Conservation (phyloP, 2,329 filamentous ascomycete species). For the Phialophora chinensis region DNA sequence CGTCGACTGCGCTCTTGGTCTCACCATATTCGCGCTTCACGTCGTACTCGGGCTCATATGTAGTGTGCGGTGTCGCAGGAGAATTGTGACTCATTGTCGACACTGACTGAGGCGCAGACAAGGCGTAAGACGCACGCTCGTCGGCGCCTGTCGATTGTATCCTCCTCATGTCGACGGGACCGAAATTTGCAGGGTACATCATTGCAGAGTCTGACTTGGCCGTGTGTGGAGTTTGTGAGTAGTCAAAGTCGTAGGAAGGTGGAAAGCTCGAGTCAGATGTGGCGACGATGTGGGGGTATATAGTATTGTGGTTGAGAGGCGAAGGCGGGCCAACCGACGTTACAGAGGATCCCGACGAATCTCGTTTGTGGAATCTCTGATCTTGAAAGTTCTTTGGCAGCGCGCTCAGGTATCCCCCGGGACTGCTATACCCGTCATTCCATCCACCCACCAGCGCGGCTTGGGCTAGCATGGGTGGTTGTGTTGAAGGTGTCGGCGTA, state of each 20-base stretch:
- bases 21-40: constrained; percentile 63
- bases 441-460: constrained; percentile 36
- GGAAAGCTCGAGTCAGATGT: constrained; percentile 53
- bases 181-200: constrained; percentile 58
- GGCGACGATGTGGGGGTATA: constrained; percentile 51
- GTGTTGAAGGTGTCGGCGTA: constrained; percentile 27
- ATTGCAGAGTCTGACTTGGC: constrained; percentile 58
- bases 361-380: constrained; percentile 46
- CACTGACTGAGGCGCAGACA: constrained; percentile 63
- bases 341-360: constrained; percentile 52
- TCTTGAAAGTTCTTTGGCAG: constrained; percentile 39
- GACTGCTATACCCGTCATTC: constrained; percentile 34
- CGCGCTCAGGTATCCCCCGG: constrained; percentile 35
- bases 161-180: constrained; percentile 64
- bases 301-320: constrained; percentile 46
- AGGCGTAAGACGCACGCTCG: constrained; percentile 59
- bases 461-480: constrained; percentile 37
- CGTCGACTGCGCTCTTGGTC: constrained; percentile 48
- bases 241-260: constrained; percentile 47
- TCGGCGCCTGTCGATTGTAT: constrained; percentile 58
- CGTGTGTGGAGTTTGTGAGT: constrained; percentile 44
- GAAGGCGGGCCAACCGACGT: constrained; percentile 53
- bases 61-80: constrained; percentile 65
- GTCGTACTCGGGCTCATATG: constrained; percentile 59
- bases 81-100: constrained; percentile 67